A percentile compares a stretch with the other conserved stretches of the same genome.
Conservation (phyloP, 768 basidiomycete species). For the Lactarius indigo region DNA sequence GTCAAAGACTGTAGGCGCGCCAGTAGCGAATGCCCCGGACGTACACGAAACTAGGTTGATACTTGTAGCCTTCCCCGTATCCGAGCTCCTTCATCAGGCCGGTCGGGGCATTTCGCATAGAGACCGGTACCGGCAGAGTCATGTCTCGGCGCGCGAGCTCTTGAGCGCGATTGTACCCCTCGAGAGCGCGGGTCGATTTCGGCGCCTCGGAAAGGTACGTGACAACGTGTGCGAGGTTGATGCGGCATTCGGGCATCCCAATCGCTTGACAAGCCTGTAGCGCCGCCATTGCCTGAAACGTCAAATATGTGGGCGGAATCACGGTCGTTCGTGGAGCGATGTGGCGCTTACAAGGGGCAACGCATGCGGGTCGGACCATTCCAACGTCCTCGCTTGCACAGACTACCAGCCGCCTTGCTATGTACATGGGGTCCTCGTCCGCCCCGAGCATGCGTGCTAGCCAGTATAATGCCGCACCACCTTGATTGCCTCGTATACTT, state of each 20-base stretch:
- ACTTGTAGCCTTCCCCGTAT: conserved; percentile 48
- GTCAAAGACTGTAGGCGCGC: not conserved
- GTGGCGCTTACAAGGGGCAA: conserved; percentile 57
- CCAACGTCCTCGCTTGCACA: conserved; percentile 87
- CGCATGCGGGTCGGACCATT: conserved; percentile 68
- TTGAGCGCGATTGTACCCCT: conserved; percentile 69
- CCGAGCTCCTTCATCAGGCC: conserved; percentile 52
- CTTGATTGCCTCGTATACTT: conserved; percentile 71
- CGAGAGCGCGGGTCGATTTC: conserved; percentile 76
- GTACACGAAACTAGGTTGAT: conserved; percentile 46
- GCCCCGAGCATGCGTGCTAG: conserved; percentile 77
- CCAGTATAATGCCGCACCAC: conserved; percentile 83
- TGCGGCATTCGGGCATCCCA: conserved; percentile 81
- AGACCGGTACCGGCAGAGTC: conserved; percentile 62
- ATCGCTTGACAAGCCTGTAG: conserved; percentile 64
- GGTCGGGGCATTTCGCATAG: conserved; percentile 80
- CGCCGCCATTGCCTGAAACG: conserved; percentile 53
- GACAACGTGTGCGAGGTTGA: conserved; percentile 76
- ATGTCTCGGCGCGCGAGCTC: conserved; percentile 52
- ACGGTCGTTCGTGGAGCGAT: not conserved
- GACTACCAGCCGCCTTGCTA: conserved; percentile 71
- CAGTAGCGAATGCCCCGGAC: conserved; percentile 18
- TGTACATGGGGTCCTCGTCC: conserved; percentile 78
- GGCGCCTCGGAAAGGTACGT: conserved; percentile 77
- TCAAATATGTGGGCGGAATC: conserved; percentile 3